A percentile compares a stretch with the other conserved stretches of the same genome.
phyloP scores from a whole-genome alignment of 208 protist species.

The Porcisia hertigi region DNA sequence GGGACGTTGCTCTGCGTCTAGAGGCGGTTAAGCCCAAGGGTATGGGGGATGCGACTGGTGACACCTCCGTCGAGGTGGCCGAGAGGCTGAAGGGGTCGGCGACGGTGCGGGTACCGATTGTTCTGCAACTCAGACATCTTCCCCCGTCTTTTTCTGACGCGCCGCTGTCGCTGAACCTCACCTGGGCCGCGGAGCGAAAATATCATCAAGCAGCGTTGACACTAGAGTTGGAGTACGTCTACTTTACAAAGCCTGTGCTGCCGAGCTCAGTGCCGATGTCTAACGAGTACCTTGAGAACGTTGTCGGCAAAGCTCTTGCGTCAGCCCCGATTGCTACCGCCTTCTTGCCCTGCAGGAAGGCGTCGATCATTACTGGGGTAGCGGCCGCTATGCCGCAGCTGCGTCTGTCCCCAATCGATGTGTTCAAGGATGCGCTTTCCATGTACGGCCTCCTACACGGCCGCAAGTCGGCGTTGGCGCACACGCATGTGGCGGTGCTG shows the following conservation, averaged over 20 bases:
- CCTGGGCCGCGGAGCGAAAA: constrained; percentile 51
- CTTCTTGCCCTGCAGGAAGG: constrained; percentile 54
- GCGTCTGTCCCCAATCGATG: constrained; percentile 52
- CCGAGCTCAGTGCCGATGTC: constrained; percentile 23
- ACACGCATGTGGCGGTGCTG: constrained; percentile 65
- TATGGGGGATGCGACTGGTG: neutral
- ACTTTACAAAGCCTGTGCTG: constrained; percentile 54
- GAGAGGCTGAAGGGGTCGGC: constrained; percentile 45
- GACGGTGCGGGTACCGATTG: constrained; percentile 30
- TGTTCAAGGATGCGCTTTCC: constrained; percentile 68
- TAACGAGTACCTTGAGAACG: constrained; percentile 36
- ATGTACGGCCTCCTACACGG: constrained; percentile 64
- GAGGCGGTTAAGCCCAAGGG: neutral
- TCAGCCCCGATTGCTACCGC: constrained; percentile 39
- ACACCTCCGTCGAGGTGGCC: constrained; percentile 22
- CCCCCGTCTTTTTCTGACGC: constrained; percentile 36
- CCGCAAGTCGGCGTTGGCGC: constrained; percentile 44
- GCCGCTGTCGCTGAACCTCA: constrained; percentile 35
- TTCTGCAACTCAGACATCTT: constrained; percentile 28
- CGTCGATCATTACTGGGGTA: constrained; percentile 35
- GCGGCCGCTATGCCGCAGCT: constrained; percentile 38
- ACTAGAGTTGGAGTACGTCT: constrained; percentile 51
- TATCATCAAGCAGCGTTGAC: constrained; percentile 1
- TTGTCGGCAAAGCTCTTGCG: constrained; percentile 38
- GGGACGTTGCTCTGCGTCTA: constrained; percentile 12